Base-by-base conservation (phyloP, 2,329 filamentous ascomycete genomes). In the Epichloe bromicola region DNA sequence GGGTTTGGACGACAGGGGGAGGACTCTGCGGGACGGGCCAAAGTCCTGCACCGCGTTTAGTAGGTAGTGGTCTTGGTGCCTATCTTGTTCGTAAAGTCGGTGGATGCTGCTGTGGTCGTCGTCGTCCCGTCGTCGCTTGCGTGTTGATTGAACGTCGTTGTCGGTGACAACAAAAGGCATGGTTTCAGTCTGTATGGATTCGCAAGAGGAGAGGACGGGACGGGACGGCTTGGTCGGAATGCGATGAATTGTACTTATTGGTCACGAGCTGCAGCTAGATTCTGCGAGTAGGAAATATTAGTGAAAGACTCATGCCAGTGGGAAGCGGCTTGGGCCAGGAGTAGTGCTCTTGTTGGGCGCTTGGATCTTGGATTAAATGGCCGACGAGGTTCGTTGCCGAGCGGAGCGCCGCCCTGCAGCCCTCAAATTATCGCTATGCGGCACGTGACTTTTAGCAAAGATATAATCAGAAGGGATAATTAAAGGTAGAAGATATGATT, bases 81-180 rank as follows among this genome's bases (percentile, higher is more conserved):
- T 56, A 41, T 63, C 58, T 14, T 60, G 51, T 20, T 51, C 54
- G 54, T 61, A 61, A 4, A 61, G 55, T 38, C 59, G 50, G 49
- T 60, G 61, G n/a, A 58, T 30, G 5, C 56, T 51, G 49, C 59
- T 51, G 48, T 59, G 56, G 12, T 63, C 56, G 39, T 59, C 56
- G 37, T 59, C 58, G 36, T 60, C 61, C 57, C 66, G 59, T 57
- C 65, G 60, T 53, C 66, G 63, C 51, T 69, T 69, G 46, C 61
- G 59, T 38, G 67, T 67, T 36, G 67, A 60, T 8, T 56, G 54
- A 14, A 53, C 55, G 51, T 54, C 54, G 56, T 63, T 26, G 47
- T 49, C 43, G 38, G 50, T 40, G 34, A 60, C 60, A 49, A 69
- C 65, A 46, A 61, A 68, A 19, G 65, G 67, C 67, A 69, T 69